Evolutionary conservation across 164 flowering plant species (phyloP), one percentile per base, ranked within the genome.

Genomic region (Tetrastigma voinierianum): DNA sequence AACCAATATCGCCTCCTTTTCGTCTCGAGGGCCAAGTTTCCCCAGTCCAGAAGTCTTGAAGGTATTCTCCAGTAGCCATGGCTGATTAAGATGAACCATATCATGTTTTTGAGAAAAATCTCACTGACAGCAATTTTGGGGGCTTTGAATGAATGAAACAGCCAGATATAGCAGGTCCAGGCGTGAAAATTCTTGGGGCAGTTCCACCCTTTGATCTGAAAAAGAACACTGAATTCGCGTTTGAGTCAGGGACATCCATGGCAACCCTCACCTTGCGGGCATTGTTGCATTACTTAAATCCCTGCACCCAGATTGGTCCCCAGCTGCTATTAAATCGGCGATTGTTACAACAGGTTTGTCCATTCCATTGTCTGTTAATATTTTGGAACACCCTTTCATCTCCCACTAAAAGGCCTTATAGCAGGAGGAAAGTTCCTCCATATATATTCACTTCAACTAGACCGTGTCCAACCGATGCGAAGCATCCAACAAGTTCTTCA

Each of bases 181-280:
- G 78, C 6, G 75, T 64, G 2, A 48, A 49, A n/a, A 76, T 76
- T 15, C 44, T 76, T 14, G 69, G 74, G 11, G 70, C 73, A 15
- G 32, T 16, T 25, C 17, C 25, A 9, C 69, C 66, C 15, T 1
- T 3, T 15, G 0, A 17, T 13, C 21, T 64, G 0, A 7, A 14
- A 48, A 43, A 1, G 51, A 25, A 45, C 11, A 11, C 15, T 17
- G 51, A 58, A 43, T 60, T 54, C 55, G 62, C 56, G 0, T 20
- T 72, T 1, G 8, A 0, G 0, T 66, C 74, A 0, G 80, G 80
- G 48, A 77, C 80, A 15, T 77, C 80, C 1, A 77, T 74, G 80
- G 72, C 80, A 3, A 24, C 72, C 80, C 80, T 32, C 80, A 77
- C 65, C 72, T 77, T 2, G 20, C 75, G 1, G 80, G 77, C 32